These are phyloP conservation scores for Mycena leptocephala DNA, from an alignment of 768 basidiomycete species.

Conservation along the genomic window DNA sequence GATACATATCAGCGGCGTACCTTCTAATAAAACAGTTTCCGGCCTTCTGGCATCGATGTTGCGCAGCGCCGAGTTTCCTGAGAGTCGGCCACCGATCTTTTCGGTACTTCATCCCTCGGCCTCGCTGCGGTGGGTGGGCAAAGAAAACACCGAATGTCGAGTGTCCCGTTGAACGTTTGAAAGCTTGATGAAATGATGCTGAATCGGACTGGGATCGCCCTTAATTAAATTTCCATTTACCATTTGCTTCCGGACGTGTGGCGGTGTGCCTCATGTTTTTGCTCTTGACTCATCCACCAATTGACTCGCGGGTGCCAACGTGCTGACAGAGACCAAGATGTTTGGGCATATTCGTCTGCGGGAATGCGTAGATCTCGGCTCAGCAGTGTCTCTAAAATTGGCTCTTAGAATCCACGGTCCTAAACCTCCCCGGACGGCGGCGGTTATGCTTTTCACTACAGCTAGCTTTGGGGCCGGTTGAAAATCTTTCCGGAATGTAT, in stretches of 20 bases:
- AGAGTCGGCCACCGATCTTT: neutral
- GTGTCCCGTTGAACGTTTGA: neutral
- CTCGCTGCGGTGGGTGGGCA: too few relatives aligned
- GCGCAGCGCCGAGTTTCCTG: neutral
- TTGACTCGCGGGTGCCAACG: neutral
- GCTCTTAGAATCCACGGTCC: neutral
- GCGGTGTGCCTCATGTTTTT: neutral
- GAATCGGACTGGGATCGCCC: neutral
- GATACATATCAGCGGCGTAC: neutral
- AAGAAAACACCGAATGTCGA: neutral
- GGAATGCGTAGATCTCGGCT: neutral
- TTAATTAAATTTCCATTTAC: neutral
- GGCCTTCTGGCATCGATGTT: neutral
- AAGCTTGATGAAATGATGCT: neutral
- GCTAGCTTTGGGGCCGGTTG: neutral
- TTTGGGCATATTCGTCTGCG: conserved; percentile 8
- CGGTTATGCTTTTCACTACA: neutral
- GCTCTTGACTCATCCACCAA: neutral
- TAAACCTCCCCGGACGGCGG: neutral
- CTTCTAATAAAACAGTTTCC: neutral
- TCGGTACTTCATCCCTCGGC: too few relatives aligned
- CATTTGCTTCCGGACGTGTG: neutral
- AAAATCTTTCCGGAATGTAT: neutral
- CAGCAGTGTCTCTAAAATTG: neutral
- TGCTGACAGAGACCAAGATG: neutral